These are phyloP conservation scores for Byssochlamys sp. DNA, from an alignment of 2,329 filamentous ascomycete species.

Conservation along the genomic window DNA sequence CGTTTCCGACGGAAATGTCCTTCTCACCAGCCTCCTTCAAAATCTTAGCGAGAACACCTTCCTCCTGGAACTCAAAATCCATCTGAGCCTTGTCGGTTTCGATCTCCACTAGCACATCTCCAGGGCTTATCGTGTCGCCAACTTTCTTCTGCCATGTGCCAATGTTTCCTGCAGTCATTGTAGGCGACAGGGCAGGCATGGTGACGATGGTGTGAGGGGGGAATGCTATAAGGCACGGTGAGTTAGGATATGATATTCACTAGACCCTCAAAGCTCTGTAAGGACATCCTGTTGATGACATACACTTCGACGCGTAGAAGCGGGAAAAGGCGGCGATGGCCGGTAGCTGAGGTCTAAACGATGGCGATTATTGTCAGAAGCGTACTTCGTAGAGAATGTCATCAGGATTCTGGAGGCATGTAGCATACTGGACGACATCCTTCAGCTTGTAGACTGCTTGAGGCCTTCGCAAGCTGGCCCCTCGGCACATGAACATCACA, in stretches of 20 bases:
- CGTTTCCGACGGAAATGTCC: slow-evolving; percentile 86
- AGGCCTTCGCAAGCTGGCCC: slow-evolving; percentile 37
- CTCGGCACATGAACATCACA: slow-evolving; percentile 34
- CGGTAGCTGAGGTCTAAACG: slow-evolving; percentile 35
- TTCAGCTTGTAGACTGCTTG: slow-evolving; percentile 36
- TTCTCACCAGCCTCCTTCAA: slow-evolving; percentile 88
- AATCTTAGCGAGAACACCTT: slow-evolving; percentile 88
- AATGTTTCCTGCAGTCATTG: slow-evolving; percentile 94
- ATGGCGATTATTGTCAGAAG: neutral
- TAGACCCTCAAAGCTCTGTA: slow-evolving; percentile 5
- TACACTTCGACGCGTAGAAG: slow-evolving; percentile 63
- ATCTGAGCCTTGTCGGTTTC: slow-evolving; percentile 99
- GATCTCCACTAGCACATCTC: slow-evolving; percentile 93
- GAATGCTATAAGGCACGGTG: slow-evolving; percentile 56
- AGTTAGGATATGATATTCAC: slow-evolving; percentile 8
- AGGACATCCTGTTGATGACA: slow-evolving; percentile 18
- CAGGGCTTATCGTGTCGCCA: slow-evolving; percentile 75
- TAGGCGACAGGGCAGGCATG: slow-evolving; percentile 96
- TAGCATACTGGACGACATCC: slow-evolving; percentile 32
- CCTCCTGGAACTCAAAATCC: slow-evolving; percentile 99
- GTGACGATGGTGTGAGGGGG: slow-evolving; percentile 89
- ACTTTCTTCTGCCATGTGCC: slow-evolving; percentile 96
- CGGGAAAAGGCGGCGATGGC: slow-evolving; percentile 52
- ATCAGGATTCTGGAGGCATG: neutral
- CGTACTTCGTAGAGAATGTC: neutral